A percentile compares a stretch with the other conserved stretches of the same genome.
These are phyloP conservation scores for Thielaviopsis ethacetica DNA, from an alignment of 2,329 filamentous ascomycete species.

Conservation along the genomic window DNA sequence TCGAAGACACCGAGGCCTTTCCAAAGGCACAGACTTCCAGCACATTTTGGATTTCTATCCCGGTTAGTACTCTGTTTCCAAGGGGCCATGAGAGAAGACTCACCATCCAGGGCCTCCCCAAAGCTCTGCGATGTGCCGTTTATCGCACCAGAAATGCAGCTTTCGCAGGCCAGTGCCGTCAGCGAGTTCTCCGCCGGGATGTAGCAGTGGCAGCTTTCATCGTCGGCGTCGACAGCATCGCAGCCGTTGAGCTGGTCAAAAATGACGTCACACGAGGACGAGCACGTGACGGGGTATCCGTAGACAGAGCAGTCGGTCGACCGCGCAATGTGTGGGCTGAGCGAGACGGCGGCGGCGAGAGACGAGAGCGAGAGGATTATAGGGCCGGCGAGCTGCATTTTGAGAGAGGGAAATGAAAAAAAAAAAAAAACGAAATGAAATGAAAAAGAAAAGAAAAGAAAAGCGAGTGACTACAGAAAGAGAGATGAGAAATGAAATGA, in stretches of 20 bases:
- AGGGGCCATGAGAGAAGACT: not conserved
- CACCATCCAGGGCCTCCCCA: not conserved
- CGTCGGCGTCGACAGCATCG: not conserved
- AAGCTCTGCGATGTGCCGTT: conserved; percentile 1
- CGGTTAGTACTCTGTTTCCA: not conserved
- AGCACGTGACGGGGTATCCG: conserved; percentile 5
- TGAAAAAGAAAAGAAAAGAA: not conserved
- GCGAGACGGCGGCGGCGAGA: not conserved
- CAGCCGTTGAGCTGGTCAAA: conserved; percentile 8
- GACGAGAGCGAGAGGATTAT: not conserved
- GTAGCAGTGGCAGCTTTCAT: conserved; percentile 4
- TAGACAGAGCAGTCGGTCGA: not conserved
- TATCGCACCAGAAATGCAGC: not conserved
- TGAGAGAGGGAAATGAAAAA: not conserved
- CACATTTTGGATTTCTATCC: conserved; percentile 4
- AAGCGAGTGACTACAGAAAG: not conserved
- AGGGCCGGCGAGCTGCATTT: not conserved
- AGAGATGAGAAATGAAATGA: too few relatives aligned
- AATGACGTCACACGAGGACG: conserved; percentile 3
- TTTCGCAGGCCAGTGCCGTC: conserved; percentile 4
- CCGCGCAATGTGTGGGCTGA: not conserved
- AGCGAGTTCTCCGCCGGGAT: conserved; percentile 2
- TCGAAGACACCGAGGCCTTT: not conserved
- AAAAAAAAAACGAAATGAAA: not conserved
- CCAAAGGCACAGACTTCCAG: conserved; percentile 7